Base-by-base conservation (phyloP, 139 green algal species). In the Limnomonas spitsbergensis region DNA sequence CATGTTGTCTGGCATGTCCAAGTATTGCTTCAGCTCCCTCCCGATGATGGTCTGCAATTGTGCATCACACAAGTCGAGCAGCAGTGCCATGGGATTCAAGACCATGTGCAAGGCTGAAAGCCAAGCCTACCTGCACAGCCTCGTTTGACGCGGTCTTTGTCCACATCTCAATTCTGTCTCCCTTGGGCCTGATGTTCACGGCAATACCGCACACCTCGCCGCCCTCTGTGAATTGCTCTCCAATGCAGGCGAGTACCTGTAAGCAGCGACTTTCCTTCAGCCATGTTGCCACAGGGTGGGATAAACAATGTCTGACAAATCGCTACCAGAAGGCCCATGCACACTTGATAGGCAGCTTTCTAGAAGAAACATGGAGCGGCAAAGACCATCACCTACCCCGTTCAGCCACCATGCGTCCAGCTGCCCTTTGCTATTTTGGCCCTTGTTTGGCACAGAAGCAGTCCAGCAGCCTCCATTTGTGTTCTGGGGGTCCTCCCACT, bases 401-500 rank as follows among this genome's bases (percentile, higher is more conserved):
- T 98, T 91, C 37, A 99, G 87, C 96, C 96, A 99, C 81, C 90
- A 94, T 4, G 90, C 90, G 76, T 99, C 96, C 47, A 98, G 86
- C 78, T 86, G 78, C 61, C 84, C 79, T 75, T 92, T 93, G 42
- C 76, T 35, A 66, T 89, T 86, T 26, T 74, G 77, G 66, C 71
- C 83, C 79, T 79, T 91, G 87, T 31, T 81, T 75, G 84, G 79
- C 2, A 97, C 78, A 27, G 88, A 87, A 42, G 91, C 90, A 9
- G 92, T 98, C 96, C 96, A 99, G 81, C 91, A 95, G 37, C 96
- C 96, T 67, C 94, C 94, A 56, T 92, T 82, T 40, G 86, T 84
- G 84, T 94, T 98, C 76, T 85, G 90, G 0, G 91, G 87, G 83
- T 99, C 96, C 90, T 99, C 96, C 96, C 96, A 99, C 89, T 99